Conservation (phyloP, 371 early-diverging fungal species). For the Mortierella sp. region DNA sequence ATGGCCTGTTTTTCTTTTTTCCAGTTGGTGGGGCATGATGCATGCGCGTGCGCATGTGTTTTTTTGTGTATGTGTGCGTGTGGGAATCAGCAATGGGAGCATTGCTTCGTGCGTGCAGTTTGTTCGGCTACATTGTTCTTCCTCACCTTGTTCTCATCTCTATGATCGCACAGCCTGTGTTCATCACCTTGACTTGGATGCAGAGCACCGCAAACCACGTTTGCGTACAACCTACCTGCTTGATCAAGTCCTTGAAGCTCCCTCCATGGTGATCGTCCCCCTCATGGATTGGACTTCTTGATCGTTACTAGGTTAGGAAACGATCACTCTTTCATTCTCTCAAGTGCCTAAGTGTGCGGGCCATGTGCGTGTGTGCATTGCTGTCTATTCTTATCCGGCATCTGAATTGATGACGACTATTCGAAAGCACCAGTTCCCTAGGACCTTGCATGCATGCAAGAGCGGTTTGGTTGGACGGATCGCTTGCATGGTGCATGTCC, state of each 20-base stretch:
- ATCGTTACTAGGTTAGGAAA: constrained; percentile 21
- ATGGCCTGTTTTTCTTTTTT: too few relatives aligned
- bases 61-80: too few relatives aligned
- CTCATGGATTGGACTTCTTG: neutral
- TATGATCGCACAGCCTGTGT: too few relatives aligned
- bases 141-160: too few relatives aligned
- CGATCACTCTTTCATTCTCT: constrained; percentile 1
- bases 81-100: too few relatives aligned
- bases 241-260: neutral
- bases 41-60: too few relatives aligned
- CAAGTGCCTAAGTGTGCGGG: neutral
- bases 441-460: neutral
- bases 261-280: neutral
- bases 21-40: too few relatives aligned
- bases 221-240: neutral
- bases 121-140: too few relatives aligned
- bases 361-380: neutral
- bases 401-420: neutral
- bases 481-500: neutral
- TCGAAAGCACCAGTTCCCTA: neutral
- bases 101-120: too few relatives aligned
- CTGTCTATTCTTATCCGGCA: constrained; percentile 6
- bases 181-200: too few relatives aligned
- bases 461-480: neutral
- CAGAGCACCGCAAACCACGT: too few relatives aligned